Evolutionary conservation across 306 rosid genomes (phyloP).

Genomic region (Rosa multiflora): DNA sequence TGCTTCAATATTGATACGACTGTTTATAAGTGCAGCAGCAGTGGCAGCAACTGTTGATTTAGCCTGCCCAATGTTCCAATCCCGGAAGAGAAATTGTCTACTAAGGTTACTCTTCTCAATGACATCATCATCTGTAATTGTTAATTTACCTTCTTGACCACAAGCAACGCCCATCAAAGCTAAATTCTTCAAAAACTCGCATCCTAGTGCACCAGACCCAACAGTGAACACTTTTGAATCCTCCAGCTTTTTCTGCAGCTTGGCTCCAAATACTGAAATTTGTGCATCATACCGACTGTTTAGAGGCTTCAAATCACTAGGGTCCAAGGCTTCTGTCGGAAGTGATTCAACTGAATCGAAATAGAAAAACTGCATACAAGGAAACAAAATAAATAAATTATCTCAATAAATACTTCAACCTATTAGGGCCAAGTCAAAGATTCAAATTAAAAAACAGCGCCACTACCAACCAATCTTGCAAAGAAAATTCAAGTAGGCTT

Average conservation of each 20-base stretch:
- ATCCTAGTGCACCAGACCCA: conserved; percentile 29
- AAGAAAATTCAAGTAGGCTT: neutral
- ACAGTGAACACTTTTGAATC: conserved; percentile 24
- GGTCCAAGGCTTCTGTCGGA: conserved; percentile 12
- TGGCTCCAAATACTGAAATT: conserved; percentile 28
- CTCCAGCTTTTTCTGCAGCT: conserved; percentile 29
- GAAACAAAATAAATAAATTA: neutral
- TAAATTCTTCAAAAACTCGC: conserved; percentile 29
- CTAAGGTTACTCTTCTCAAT: conserved; percentile 32
- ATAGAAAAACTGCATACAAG: conserved; percentile 23
- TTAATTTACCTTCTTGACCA: conserved; percentile 23
- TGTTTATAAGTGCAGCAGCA: conserved; percentile 22
- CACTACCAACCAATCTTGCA: neutral
- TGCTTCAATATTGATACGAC: conserved; percentile 18
- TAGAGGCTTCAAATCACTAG: conserved; percentile 26
- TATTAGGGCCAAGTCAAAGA: neutral
- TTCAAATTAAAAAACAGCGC: neutral
- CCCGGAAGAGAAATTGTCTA: conserved; percentile 31
- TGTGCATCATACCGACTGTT: conserved; percentile 33
- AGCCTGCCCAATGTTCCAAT: conserved; percentile 34
- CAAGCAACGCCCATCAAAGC: conserved; percentile 31
- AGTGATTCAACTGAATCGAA: conserved; percentile 28
- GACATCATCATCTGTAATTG: conserved; percentile 31
- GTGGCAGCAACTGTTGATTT: conserved; percentile 31
- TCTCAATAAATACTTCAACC: neutral